Base-by-base conservation (phyloP, 140 eudicot species). In the Senecio squalidus region DNA sequence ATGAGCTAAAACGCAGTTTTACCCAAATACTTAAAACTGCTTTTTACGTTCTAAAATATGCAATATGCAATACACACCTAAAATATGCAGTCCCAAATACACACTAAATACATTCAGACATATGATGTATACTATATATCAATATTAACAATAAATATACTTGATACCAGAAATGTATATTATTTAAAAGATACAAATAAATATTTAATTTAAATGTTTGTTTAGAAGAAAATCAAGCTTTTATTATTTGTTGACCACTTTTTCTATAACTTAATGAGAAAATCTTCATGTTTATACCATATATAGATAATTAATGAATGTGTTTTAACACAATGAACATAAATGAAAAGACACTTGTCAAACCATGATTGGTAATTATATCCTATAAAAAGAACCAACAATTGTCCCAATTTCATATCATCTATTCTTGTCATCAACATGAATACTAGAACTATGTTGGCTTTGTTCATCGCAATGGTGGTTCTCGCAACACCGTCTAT, bases 401-500 rank as follows among this genome's bases (percentile, higher is more conserved):
- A 1, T 3, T 4, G 20, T 24, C 39, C 16, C 2, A 13, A n/a
- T 9, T 45, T 24, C 65, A 25, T 49, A 57, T 16, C 51, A 60
- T 27, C 69, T 14, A 21, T 20, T 47, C 22, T 30, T 33, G 3
- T 0, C 2, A 10, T 44, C 28, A 25, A 26, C 71, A 71, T 24
- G 65, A 55, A 62, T 24, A 44, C 59, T 1, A 44, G 21, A 44
- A n/a, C 6, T 25, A 54, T 71, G 21, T 24, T 62, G 17, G 21
- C 45, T 71, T 29, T 46, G 22, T 56, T 62, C 11, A 24, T 62
- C 25, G 71, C 60, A 25, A 62, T 62, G 71, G 76, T 55, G 60
- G 60, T 55, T 62, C 54, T 71, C 59, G 18, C 53, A 34, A 44
- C 66, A 55, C 54, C 39, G 33, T 44, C 71, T 27, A 33, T 16